These are phyloP conservation scores for Gossypium thurberi DNA, from an alignment of 345 rosid genomes.

Conservation along the genomic window DNA sequence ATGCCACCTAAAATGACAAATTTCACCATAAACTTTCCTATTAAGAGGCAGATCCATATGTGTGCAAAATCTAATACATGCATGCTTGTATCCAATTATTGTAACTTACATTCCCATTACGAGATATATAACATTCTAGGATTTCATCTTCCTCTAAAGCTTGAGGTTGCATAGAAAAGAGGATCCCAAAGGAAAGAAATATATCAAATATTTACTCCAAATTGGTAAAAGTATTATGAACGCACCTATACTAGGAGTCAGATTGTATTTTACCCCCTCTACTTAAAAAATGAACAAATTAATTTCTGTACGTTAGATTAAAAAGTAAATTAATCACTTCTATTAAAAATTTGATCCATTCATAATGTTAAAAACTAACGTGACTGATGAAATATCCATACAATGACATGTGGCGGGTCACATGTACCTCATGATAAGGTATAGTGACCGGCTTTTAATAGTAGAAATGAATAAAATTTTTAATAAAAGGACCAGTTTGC, in stretches of 20 bases:
- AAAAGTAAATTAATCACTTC: no score
- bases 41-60: background rate
- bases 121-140: background rate
- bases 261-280: accelerated
- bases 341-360: no score
- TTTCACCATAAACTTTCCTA: background rate
- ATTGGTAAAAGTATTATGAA: no score
- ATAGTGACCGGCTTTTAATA: no score
- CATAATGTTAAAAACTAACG: no score
- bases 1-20: background rate
- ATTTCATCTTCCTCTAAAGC: background rate
- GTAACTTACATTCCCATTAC: background rate
- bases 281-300: no score
- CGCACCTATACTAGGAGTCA: no score
- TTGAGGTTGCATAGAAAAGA: background rate
- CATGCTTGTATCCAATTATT: background rate
- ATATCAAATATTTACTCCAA: background rate
- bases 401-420: no score
- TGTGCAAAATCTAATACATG: background rate
- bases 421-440: no score
- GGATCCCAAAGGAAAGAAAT: background rate
- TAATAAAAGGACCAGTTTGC: accelerated
- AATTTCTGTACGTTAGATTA: no score
- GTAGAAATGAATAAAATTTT: no score
- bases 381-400: no score